Base-by-base conservation (phyloP, 108 stramenopile genomes). In the Mediolabrus comicus region DNA sequence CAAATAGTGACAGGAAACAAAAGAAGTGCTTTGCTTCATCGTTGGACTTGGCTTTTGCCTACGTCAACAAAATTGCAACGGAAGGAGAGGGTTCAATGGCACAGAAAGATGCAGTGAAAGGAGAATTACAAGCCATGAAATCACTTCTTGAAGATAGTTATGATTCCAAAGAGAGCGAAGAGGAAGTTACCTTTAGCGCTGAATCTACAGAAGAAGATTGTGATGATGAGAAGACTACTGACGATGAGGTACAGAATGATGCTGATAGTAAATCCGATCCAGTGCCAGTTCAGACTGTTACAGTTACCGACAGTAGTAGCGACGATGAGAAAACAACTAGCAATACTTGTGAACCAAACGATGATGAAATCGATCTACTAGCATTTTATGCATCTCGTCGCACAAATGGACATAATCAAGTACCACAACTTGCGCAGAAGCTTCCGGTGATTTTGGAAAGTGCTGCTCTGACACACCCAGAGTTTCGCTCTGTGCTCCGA, bases 401-500 rank as follows among this genome's bases (percentile, higher is more conserved):
- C 38, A 77, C 75, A 7, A 77, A 70, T 62, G 52, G 52, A 8
- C 54, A 63, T 38, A 27, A 60, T 10, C 12, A 28, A 43, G 11
- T 17, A 13, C 25, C 14, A 52, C 59, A 51, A 31, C 4, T 19
- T 59, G 33, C 19, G 11, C 59, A 62, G n/a, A 55, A 43, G 12
- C 67, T 19, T 7, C 66, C 83, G 12, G 36, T 78, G 19, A 57
- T 72, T 12, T 57, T 88, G 4, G 66, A 56, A 36, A 84, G 86
- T n/a, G 77, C 75, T 12, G 74, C 74, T 0, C 66, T 74, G 53
- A 54, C 72, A 26, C 82, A 86, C 36, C 52, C 36, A 10, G 84
- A 81, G 55, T 84, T 92, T 62, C 86, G 86, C 22, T 67, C 39
- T 26, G 82, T 86, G 1, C 69, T 90, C 14, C 64, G 64, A 16